These are phyloP conservation scores for Clathrus columnatus DNA, from an alignment of 768 basidiomycete species.

Conservation along the genomic window DNA sequence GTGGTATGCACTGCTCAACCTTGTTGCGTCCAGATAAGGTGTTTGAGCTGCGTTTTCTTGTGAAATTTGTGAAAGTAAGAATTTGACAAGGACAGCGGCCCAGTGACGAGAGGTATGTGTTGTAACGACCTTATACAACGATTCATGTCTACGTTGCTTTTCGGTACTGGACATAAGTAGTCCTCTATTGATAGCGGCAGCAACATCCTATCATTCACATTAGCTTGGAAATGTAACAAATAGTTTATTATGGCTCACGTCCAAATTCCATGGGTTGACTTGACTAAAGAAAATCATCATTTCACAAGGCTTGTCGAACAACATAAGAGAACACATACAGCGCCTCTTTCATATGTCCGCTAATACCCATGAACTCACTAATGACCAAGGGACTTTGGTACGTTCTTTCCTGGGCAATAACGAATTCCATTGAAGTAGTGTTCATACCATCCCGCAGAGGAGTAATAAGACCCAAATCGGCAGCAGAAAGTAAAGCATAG, in stretches of 20 bases:
- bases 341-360: constrained; percentile 82
- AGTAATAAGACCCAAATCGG: constrained; percentile 92
- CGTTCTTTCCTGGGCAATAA: constrained; percentile 83
- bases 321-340: constrained; percentile 24
- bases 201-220: constrained; percentile 51
- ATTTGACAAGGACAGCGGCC: constrained; percentile 84
- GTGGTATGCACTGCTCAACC: constrained; percentile 52
- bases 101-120: constrained; percentile 94
- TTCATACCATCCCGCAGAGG: constrained; percentile 98
- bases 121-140: constrained; percentile 75
- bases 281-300: constrained; percentile 24
- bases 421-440: constrained; percentile 96
- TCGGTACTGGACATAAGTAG: constrained; percentile 73
- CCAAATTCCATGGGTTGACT: constrained; percentile 95
- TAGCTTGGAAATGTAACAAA: constrained; percentile 1
- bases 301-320: background rate
- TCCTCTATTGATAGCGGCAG: constrained; percentile 83
- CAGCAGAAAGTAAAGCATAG: constrained; percentile 87
- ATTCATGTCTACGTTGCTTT: constrained; percentile 63
- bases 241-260: constrained; percentile 37
- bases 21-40: constrained; percentile 65
- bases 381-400: constrained; percentile 81
- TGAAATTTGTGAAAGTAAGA: constrained; percentile 76
- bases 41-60: constrained; percentile 75
- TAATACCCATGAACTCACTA: constrained; percentile 97